Evolutionary conservation across 2,329 filamentous ascomycete species (phyloP).

Genomic region (Paecilomyces sp.): DNA sequence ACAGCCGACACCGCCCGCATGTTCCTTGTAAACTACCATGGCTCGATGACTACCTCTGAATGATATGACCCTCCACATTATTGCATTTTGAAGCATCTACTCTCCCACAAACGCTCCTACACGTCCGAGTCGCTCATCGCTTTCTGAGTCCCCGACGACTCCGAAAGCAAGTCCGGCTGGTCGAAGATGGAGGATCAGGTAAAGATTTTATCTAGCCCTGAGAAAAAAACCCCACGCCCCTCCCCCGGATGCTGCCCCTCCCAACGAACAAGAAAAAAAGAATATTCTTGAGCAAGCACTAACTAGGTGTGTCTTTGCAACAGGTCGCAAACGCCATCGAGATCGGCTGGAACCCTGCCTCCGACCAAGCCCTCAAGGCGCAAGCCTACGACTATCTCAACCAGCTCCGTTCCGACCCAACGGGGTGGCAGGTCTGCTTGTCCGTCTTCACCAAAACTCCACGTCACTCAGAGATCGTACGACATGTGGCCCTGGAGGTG

Average conservation of each 20-base stretch:
- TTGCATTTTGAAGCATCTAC: constrained; percentile 11
- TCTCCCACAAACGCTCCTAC: constrained; percentile 4
- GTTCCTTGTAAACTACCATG: constrained; percentile 4
- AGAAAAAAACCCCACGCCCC: constrained; percentile 5
- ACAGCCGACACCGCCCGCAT: constrained; percentile 1
- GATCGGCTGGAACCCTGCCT: constrained; percentile 78
- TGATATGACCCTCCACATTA: constrained; percentile 18
- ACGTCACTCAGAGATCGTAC: constrained; percentile 71
- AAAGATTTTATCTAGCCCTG: constrained; percentile 10
- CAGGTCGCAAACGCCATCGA: constrained; percentile 93
- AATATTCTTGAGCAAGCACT: constrained; percentile 6
- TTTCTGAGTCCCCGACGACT: constrained; percentile 15
- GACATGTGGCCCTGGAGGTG: constrained; percentile 83
- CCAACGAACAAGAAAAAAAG: constrained; percentile 1
- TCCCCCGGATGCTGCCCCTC: constrained; percentile 14
- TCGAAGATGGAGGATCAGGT: constrained; percentile 41
- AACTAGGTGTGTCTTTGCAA: constrained; percentile 1
- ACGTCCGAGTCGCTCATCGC: constrained; percentile 11
- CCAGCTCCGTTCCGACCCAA: constrained; percentile 72
- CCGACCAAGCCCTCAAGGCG: constrained; percentile 65
- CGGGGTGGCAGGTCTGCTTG: constrained; percentile 86
- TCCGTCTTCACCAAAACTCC: constrained; percentile 75
- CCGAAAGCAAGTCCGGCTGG: constrained; percentile 28
- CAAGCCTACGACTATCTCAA: constrained; percentile 61
- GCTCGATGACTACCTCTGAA: constrained; percentile 8